Evolutionary conservation across 192 early-diverging fungal species (phyloP).

Genomic region (Helicostylum pulchrum): DNA sequence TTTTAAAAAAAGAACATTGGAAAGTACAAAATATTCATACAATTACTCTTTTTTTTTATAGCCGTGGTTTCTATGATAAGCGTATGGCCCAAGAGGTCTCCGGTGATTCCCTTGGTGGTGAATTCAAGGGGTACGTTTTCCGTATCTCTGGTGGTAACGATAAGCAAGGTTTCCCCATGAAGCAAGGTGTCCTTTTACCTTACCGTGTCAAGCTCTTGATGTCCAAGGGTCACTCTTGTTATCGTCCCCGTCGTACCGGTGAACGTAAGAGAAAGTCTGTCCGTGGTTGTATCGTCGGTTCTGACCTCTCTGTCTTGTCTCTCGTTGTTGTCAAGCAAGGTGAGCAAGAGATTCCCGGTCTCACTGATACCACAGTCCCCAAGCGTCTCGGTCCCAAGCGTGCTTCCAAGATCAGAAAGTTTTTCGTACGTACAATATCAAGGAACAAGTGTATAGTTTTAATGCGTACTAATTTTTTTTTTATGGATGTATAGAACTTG

Average conservation of each 20-base stretch:
- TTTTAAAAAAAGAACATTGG: too few species aligned
- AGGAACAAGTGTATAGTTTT: not conserved
- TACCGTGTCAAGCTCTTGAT: slow-evolving; percentile 78
- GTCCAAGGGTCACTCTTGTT: slow-evolving; percentile 97
- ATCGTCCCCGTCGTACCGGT: slow-evolving; percentile 93
- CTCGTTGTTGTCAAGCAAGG: slow-evolving; percentile 97
- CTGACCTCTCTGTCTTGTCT: slow-evolving; percentile 92
- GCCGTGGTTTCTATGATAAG: slow-evolving; percentile 97
- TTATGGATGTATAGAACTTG: slow-evolving; percentile 68
- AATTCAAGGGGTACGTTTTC: slow-evolving; percentile 99
- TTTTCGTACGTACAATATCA: slow-evolving; percentile 70
- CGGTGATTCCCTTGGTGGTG: slow-evolving; percentile 94
- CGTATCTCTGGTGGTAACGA: slow-evolving; percentile 99
- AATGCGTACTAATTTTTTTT: not conserved
- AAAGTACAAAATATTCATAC: too few species aligned
- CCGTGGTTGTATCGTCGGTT: slow-evolving; percentile 96
- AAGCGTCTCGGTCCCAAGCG: slow-evolving; percentile 99
- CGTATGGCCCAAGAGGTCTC: slow-evolving; percentile 94
- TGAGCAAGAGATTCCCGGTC: slow-evolving; percentile 91
- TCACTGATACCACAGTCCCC: slow-evolving; percentile 90
- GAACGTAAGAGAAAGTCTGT: slow-evolving; percentile 99
- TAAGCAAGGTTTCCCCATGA: slow-evolving; percentile 99
- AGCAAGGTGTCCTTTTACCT: slow-evolving; percentile 91
- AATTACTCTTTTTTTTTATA: slow-evolving; percentile 22
- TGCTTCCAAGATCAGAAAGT: slow-evolving; percentile 98